A percentile compares a stretch with the other conserved stretches of the same genome.
Evolutionary conservation across 805 yeast species (phyloP).

Genomic region (Teunomyces panamensis): DNA sequence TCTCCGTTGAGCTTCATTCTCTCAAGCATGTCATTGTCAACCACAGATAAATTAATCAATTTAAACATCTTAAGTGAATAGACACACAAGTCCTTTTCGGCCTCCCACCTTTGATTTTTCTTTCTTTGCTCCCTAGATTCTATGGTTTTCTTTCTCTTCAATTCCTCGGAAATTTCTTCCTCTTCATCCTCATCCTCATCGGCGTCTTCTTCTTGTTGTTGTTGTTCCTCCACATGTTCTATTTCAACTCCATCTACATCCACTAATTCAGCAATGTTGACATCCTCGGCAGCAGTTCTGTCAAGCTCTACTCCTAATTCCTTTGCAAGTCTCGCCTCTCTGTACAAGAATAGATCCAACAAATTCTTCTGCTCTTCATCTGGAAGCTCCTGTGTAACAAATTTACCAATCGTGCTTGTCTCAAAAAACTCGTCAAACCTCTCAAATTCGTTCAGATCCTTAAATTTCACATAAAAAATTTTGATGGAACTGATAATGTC

Average conservation of each 20-base stretch:
- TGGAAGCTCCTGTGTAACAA: slow-evolving; percentile 23
- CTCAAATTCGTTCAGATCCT: slow-evolving; percentile 14
- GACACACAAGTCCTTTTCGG: slow-evolving; percentile 42
- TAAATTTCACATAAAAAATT: slow-evolving; percentile 30
- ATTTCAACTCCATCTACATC: slow-evolving; percentile 10
- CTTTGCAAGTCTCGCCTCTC: slow-evolving; percentile 47
- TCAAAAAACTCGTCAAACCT: slow-evolving; percentile 36
- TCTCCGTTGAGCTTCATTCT: slow-evolving; percentile 38
- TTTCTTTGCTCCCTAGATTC: background rate
- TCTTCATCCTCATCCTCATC: slow-evolving; percentile 3
- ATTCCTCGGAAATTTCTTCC: slow-evolving; percentile 5
- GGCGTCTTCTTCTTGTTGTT: slow-evolving; percentile 7
- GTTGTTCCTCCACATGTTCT: slow-evolving; percentile 3
- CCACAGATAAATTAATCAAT: slow-evolving; percentile 31
- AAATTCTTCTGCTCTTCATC: slow-evolving; percentile 28
- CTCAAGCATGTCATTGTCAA: slow-evolving; percentile 18
- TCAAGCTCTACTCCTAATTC: slow-evolving; percentile 40
- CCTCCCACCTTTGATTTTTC: slow-evolving; percentile 25
- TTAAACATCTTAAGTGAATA: slow-evolving; percentile 38
- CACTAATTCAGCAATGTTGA: slow-evolving; percentile 30
- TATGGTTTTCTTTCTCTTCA: slow-evolving; percentile 7
- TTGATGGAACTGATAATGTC: slow-evolving; percentile 34
- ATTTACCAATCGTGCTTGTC: slow-evolving; percentile 15
- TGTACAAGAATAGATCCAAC: slow-evolving; percentile 42
- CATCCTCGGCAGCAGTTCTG: slow-evolving; percentile 52